Base-by-base conservation (phyloP, 2,329 filamentous ascomycete genomes). In the Aspergillus latus region DNA sequence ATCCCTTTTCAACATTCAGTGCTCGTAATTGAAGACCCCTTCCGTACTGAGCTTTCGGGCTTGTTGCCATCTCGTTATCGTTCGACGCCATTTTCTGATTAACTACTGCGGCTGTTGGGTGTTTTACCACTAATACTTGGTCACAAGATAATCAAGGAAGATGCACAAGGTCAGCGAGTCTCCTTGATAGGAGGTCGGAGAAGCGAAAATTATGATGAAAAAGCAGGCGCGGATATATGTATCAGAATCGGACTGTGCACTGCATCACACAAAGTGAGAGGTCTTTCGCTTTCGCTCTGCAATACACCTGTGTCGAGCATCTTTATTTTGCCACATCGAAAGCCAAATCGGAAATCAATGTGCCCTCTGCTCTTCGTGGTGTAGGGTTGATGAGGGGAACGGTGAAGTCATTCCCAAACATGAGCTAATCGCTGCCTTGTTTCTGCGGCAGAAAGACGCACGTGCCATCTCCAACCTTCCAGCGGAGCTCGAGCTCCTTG, bases 1-100 rank as follows among this genome's bases (percentile, higher is more conserved):
- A 46, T 16, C 65, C 62, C 44, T 63, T 66, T 56, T 75, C 72
- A 2, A 72, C 60, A 65, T 70, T 69, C 40, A 74, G 52, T 5
- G 67, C 56, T 59, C 59, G 64, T 55, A 61, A 66, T 53, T 59
- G 68, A 53, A 66, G 65, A 63, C 64, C 66, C 57, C 66, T 59
- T 56, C 63, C 52, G 11, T 57, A 50, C 15, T 59, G 59, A 46
- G 40, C 13, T 49, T 57, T 60, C 34, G 47, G 52, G 11, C 46
- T 30, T n/a, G 36, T 26, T 13, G 49, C 44, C 21, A 36, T 43
- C 34, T 54, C 47, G 43, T 42, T 52, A 7, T 54, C 30, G 36
- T 53, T 59, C 45, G 55, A 61, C 48, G 64, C 64, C 64, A 69
- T 71, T 40, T 26, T 49, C 39, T 21, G 21, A 21, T 21, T 21